A percentile compares a stretch with the other conserved stretches of the same genome.
These are phyloP conservation scores for Pseudogymnoascus sp. DNA, from an alignment of 2,329 filamentous ascomycete genomes.

Conservation along the genomic window DNA sequence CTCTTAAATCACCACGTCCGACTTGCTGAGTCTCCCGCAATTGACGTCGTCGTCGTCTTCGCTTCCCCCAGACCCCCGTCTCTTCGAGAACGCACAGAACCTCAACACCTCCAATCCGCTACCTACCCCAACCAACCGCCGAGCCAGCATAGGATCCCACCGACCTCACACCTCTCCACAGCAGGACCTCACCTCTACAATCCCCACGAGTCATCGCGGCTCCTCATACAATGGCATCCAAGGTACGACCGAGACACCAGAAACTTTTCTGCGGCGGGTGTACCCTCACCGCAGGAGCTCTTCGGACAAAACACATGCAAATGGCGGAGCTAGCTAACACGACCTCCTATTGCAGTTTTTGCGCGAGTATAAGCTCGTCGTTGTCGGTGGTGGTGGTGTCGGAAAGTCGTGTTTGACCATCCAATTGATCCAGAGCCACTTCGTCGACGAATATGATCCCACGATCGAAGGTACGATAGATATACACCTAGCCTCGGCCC, in stretches of 20 bases:
- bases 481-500: constrained; percentile 9
- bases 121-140: constrained; percentile 4
- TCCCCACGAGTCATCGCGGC: constrained; percentile 11
- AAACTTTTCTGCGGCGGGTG: not conserved
- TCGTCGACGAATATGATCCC: constrained; percentile 98
- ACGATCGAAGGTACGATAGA: constrained; percentile 82
- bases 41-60: constrained; percentile 1
- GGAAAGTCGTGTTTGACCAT: constrained; percentile 99
- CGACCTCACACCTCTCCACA: constrained; percentile 1
- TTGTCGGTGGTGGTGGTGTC: constrained; percentile 95
- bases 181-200: not conserved
- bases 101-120: constrained; percentile 2
- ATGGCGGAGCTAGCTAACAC: constrained; percentile 1
- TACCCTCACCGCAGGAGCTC: not conserved
- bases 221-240: constrained; percentile 30
- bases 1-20: not conserved
- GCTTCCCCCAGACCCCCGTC: constrained; percentile 4
- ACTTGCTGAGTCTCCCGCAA: not conserved
- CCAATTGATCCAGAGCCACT: constrained; percentile 90
- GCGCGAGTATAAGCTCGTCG: constrained; percentile 91
- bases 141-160: not conserved
- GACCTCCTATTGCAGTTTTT: constrained; percentile 52
- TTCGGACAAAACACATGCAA: not conserved
- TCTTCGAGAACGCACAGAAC: not conserved
- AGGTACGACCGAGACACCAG: constrained; percentile 22